Percentiles rank a stretch among this genome's conserved stretches.
Conservation (phyloP, 257 asterid genomes). For the Solanum habrochaites region DNA sequence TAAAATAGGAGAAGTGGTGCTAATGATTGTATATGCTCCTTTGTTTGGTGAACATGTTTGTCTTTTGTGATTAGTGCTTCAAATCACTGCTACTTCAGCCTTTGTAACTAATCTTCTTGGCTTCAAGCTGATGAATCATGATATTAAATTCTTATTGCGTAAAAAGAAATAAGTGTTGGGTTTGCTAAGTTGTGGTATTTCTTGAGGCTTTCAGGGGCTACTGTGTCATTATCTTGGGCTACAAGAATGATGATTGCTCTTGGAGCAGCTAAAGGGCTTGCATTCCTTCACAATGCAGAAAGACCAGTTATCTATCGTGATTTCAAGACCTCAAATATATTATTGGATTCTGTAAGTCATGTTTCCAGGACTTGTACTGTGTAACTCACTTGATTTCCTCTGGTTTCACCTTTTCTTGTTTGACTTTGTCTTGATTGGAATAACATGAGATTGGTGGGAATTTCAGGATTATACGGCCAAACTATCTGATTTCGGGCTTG, state of each 20-base stretch:
- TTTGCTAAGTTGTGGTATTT: constrained; percentile 37
- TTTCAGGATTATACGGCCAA: constrained; percentile 93
- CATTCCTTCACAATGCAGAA: constrained; percentile 96
- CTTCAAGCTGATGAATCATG: background rate
- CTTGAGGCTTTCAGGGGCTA: constrained; percentile 78
- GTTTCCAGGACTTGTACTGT: background rate
- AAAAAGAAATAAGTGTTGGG: background rate
- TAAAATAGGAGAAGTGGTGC: background rate
- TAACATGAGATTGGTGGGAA: background rate
- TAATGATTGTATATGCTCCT: background rate
- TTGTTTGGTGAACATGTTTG: background rate
- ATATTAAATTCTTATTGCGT: background rate
- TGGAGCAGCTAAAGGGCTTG: constrained; percentile 99
- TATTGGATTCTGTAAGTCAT: constrained; percentile 79
- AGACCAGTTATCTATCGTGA: constrained; percentile 98
- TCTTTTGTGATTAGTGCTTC: background rate
- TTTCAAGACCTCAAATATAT: constrained; percentile 93
- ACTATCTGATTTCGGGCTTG: constrained; percentile 99
- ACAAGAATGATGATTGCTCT: constrained; percentile 98
- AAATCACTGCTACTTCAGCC: background rate
- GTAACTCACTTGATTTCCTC: background rate
- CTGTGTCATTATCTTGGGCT: constrained; percentile 82
- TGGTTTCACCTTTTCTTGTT: background rate
- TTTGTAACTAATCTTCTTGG: background rate
- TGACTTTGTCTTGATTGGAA: background rate